Evolutionary conservation across 1,284 basidiomycete genomes (phyloP).

Genomic region (Leucoagaricus sp.): DNA sequence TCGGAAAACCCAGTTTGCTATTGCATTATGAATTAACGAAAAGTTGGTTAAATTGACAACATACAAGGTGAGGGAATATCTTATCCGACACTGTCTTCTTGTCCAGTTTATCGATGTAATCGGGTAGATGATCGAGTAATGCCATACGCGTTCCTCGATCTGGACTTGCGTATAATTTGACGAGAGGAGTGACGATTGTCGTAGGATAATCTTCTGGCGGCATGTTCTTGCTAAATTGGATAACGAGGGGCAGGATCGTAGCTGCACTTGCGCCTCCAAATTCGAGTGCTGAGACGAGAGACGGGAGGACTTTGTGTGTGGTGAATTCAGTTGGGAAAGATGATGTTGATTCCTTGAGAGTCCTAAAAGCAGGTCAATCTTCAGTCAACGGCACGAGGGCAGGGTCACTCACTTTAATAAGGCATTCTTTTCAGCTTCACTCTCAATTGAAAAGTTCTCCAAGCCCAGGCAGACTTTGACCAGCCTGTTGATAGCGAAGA

Average conservation of each 20-base stretch:
- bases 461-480: slow-evolving; percentile 86
- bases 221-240: slow-evolving; percentile 77
- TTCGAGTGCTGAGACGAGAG: slow-evolving; percentile 82
- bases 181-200: slow-evolving; percentile 74
- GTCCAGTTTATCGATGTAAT: slow-evolving; percentile 88
- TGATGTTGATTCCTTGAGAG: slow-evolving; percentile 76
- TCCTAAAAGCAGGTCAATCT: slow-evolving; percentile 42
- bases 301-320: slow-evolving; percentile 85
- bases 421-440: slow-evolving; percentile 78
- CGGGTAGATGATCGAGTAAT: slow-evolving; percentile 81
- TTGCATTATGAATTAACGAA: slow-evolving; percentile 8
- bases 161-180: slow-evolving; percentile 84
- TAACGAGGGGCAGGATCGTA: slow-evolving; percentile 78
- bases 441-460: slow-evolving; percentile 85
- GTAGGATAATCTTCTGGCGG: slow-evolving; percentile 73
- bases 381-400: background rate
- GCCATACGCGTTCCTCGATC: slow-evolving; percentile 96
- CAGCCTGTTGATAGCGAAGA: slow-evolving; percentile 85
- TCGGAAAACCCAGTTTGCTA: slow-evolving; percentile 96
- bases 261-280: slow-evolving; percentile 83
- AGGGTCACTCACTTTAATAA: slow-evolving; percentile 63
- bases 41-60: slow-evolving; percentile 25
- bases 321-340: slow-evolving; percentile 90
- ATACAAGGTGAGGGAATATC: slow-evolving; percentile 90
- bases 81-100: slow-evolving; percentile 84